A percentile compares a stretch with the other conserved stretches of the same genome.
Evolutionary conservation across 139 green algal species (phyloP).

Genomic region (Penium margaritaceum): DNA sequence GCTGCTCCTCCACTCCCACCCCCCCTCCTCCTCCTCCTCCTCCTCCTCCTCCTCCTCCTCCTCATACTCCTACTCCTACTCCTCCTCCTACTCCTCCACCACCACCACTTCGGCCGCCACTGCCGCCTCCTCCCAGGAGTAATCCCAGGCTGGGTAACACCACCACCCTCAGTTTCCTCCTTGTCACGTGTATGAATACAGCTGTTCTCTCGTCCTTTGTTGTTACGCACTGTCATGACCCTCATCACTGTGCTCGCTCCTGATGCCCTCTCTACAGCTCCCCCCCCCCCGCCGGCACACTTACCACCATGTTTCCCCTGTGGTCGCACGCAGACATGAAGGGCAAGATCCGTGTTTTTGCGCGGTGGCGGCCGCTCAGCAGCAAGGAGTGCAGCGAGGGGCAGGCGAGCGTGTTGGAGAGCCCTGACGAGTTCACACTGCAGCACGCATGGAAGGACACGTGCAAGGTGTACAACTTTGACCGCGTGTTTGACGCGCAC

Average conservation of each 20-base stretch:
- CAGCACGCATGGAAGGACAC: conserved; percentile 77
- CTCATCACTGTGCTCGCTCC: not conserved
- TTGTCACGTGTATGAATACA: no score
- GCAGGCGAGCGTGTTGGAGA: conserved; percentile 55
- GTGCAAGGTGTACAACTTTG: conserved; percentile 83
- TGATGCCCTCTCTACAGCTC: not conserved
- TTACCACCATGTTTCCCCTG: not conserved
- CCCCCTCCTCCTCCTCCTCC: no score
- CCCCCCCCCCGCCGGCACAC: not conserved
- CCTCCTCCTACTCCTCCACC: no score
- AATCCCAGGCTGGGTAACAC: no score
- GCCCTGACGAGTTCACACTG: conserved; percentile 65
- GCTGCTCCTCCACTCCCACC: no score
- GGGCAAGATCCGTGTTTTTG: conserved; percentile 93
- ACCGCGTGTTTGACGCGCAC: conserved; percentile 62
- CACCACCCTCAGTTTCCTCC: no score
- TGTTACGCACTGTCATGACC: no score
- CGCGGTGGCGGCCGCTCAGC: conserved; percentile 77
- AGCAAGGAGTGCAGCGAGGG: conserved; percentile 64
- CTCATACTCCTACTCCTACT: no score
- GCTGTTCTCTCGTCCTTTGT: no score
- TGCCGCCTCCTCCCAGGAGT: no score
- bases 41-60: no score
- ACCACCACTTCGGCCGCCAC: no score
- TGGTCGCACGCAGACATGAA: conserved; percentile 72